Conservation (phyloP, 1,284 basidiomycete genomes). For the Lignosus rhinocerotis region DNA sequence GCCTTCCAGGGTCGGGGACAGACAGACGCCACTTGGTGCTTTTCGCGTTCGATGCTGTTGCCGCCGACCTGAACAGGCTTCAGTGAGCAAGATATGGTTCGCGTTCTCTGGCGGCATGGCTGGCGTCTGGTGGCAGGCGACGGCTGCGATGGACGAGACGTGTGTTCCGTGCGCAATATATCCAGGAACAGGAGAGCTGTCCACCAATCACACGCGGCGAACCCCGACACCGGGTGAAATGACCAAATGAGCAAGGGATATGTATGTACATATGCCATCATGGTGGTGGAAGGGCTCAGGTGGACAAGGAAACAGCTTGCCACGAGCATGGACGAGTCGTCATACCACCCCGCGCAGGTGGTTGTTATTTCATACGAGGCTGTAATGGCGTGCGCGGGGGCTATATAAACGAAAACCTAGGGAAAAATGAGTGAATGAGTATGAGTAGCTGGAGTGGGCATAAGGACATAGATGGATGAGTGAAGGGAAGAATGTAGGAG, state of each 20-base stretch:
- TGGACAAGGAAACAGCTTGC: conserved; percentile 1
- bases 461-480: neutral
- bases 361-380: neutral
- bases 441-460: neutral
- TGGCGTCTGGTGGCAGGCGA: conserved; percentile 21
- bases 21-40: neutral
- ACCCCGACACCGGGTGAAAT: conserved; percentile 13
- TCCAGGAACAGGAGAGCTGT: conserved; percentile 13
- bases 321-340: neutral
- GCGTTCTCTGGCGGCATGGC: conserved; percentile 16
- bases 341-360: neutral
- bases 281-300: neutral
- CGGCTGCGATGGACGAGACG: conserved; percentile 13
- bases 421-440: neutral
- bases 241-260: conserved; percentile 1
- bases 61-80: conserved; percentile 15
- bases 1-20: conserved; percentile 7
- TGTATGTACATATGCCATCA: conserved; percentile 23
- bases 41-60: conserved; percentile 16
- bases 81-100: conserved; percentile 18
- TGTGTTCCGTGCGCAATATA: conserved; percentile 17
- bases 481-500: conserved; percentile 1
- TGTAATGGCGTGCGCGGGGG: neutral
- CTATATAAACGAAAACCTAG: neutral
- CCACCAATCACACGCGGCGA: conserved; percentile 17